These are phyloP conservation scores for Plantago coronopus DNA, from an alignment of 305 asterid species.

Conservation along the genomic window DNA sequence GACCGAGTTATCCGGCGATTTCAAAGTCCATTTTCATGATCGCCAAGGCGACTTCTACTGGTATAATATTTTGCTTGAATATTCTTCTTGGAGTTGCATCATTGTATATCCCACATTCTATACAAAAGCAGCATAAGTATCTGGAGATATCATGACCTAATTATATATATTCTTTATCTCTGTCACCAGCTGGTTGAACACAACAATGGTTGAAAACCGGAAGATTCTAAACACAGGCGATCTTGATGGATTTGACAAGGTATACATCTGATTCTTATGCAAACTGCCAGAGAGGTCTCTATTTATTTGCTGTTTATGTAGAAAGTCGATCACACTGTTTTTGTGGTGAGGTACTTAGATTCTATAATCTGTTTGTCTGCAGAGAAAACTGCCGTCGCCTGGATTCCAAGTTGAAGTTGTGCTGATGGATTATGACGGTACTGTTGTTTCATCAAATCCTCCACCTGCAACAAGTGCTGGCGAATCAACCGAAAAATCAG, in stretches of 20 bases:
- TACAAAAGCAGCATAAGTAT: constrained; percentile 4
- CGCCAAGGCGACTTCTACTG: constrained; percentile 99
- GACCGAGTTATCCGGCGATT: constrained; percentile 84
- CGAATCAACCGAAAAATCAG: constrained; percentile 34
- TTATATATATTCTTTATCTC: constrained; percentile 21
- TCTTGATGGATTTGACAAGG: constrained; percentile 99
- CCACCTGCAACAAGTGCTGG: constrained; percentile 38
- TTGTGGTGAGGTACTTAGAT: no score
- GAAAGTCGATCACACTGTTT: not conserved
- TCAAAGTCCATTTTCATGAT: constrained; percentile 93
- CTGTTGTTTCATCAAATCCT: constrained; percentile 39
- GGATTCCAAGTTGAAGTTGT: constrained; percentile 95
- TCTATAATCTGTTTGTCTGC: constrained; percentile 21
- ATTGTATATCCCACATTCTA: not conserved
- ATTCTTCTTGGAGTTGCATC: not conserved
- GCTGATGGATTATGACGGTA: constrained; percentile 62
- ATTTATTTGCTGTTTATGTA: no score
- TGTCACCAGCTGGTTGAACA: constrained; percentile 80
- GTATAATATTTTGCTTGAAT: constrained; percentile 31
- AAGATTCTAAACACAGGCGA: constrained; percentile 64
- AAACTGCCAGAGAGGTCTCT: not conserved
- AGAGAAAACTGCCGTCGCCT: constrained; percentile 97
- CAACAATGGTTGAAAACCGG: constrained; percentile 93
- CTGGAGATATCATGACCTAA: constrained; percentile 1
- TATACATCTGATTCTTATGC: constrained; percentile 20